Base-by-base conservation (phyloP, 495 filamentous ascomycete species). In the Penicillium pancosmium region DNA sequence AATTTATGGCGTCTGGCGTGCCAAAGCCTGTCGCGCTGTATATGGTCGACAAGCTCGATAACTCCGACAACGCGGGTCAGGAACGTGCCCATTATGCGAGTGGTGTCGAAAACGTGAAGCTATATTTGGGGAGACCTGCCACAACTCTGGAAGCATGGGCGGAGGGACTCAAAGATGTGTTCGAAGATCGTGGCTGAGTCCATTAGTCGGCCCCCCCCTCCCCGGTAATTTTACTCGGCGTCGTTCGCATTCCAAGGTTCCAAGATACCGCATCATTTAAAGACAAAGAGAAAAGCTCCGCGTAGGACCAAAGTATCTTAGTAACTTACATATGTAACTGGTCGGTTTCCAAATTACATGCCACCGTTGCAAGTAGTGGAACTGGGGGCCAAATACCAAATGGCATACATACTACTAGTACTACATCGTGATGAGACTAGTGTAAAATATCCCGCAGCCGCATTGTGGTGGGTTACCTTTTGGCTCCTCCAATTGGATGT, bases 71-170 rank as follows among this genome's bases (percentile, higher is more conserved):
- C 18, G 38, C 40, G 11, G 4, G 23, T 12, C 18, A 36, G 10
- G 44, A 23, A 18, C 19, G 46, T 9, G 43, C 44, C 3, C 18
- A 50, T 13, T 66, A 63, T 47, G 59, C 56, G 21, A 40, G 23
- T 15, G 65, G 65, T 18, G 59, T 68, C 15, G 59, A 59, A 23
- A 73, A 71, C 51, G 51, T 73, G 4, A 35, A 68, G 36, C 58
- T 51, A 16, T 71, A 70, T 15, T 6, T 31, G 27, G 27, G 27
- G 6, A 31, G 27, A 31, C 6, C 27, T 1, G 27, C 27, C 3
- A 31, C 27, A 31, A 31, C 6, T 9, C 27, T 31, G 27, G 27
- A 31, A 9, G 8, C 27, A 8, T 31, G 27, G 27, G 27, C 27
- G 8, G 5, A 31, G 4, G 27, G 6, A 9, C 8, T 31, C 8